These are phyloP conservation scores for Skeletonema costatum DNA, from an alignment of 108 stramenopile genomes.

Conservation along the genomic window DNA sequence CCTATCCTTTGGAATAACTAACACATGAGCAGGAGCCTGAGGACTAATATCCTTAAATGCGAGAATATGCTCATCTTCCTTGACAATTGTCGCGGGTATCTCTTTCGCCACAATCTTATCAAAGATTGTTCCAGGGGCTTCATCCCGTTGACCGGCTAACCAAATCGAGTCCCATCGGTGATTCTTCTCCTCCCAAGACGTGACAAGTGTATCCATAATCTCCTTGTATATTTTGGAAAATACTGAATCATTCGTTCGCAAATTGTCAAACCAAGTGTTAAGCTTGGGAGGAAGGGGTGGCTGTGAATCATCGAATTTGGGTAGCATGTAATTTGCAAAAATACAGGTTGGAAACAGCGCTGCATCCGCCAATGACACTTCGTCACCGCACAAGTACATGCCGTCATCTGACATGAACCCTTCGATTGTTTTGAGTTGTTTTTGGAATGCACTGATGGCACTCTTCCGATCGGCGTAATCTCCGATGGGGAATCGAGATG, in stretches of 20 bases:
- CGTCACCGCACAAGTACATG: slow-evolving; percentile 84
- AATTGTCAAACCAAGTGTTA: slow-evolving; percentile 58
- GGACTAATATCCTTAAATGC: slow-evolving; percentile 98
- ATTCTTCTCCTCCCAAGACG: slow-evolving; percentile 59
- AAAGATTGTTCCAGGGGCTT: slow-evolving; percentile 88
- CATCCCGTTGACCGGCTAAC: slow-evolving; percentile 79
- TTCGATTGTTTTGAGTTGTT: slow-evolving; percentile 79
- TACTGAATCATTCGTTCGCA: slow-evolving; percentile 61
- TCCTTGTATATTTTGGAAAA: slow-evolving; percentile 81
- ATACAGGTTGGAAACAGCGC: slow-evolving; percentile 87
- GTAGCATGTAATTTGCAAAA: slow-evolving; percentile 89
- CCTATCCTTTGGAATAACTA: slow-evolving; percentile 98
- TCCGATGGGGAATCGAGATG: slow-evolving; percentile 78
- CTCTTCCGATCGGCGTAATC: slow-evolving; percentile 77
- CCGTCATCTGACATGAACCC: slow-evolving; percentile 55
- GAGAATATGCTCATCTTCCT: slow-evolving; percentile 92
- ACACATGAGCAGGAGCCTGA: slow-evolving; percentile 92
- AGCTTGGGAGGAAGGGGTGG: slow-evolving; percentile 65
- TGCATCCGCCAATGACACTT: slow-evolving; percentile 93
- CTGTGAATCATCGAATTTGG: slow-evolving; percentile 81
- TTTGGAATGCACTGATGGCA: slow-evolving; percentile 74
- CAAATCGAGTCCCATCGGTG: slow-evolving; percentile 85
- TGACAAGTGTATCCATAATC: slow-evolving; percentile 51
- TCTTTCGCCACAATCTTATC: slow-evolving; percentile 92
- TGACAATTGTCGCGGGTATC: slow-evolving; percentile 92